phyloP scores from a whole-genome alignment of 331 rosid genomes.

The Cydonia oblonga region DNA sequence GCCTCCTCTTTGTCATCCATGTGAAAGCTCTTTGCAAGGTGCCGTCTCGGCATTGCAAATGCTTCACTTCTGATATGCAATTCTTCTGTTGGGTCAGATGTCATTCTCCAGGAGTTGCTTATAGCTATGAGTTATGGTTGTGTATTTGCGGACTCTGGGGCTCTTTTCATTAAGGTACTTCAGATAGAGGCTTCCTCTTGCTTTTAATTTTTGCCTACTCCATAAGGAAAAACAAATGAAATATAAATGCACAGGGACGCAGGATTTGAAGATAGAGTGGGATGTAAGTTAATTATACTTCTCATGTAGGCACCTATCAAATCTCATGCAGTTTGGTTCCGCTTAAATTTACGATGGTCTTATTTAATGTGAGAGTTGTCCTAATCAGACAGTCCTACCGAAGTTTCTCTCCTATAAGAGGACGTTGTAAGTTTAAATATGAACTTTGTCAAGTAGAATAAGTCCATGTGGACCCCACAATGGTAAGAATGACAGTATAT shows the following conservation, averaged over 20 bases:
- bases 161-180: constrained; percentile 18
- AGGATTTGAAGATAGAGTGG: too few species aligned
- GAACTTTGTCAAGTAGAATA: not conserved
- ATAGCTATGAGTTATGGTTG: not conserved
- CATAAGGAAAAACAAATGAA: not conserved
- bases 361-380: not conserved
- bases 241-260: too few species aligned
- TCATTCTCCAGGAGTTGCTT: constrained; percentile 1
- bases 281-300: too few species aligned
- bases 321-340: not conserved
- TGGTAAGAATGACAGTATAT: not conserved
- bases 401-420: not conserved
- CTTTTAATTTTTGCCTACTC: not conserved
- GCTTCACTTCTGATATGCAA: constrained; percentile 3
- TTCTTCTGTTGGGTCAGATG: constrained; percentile 2
- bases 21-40: not conserved
- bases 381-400: not conserved
- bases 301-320: too few species aligned
- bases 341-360: too few species aligned
- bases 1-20: too few species aligned
- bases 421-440: not conserved
- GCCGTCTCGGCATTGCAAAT: not conserved
- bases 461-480: not conserved
- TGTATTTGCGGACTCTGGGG: constrained; percentile 14
- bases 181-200: constrained; percentile 1